Base-by-base conservation (phyloP, 2,329 filamentous ascomycete species). In the Xenoacremonium recifei region DNA sequence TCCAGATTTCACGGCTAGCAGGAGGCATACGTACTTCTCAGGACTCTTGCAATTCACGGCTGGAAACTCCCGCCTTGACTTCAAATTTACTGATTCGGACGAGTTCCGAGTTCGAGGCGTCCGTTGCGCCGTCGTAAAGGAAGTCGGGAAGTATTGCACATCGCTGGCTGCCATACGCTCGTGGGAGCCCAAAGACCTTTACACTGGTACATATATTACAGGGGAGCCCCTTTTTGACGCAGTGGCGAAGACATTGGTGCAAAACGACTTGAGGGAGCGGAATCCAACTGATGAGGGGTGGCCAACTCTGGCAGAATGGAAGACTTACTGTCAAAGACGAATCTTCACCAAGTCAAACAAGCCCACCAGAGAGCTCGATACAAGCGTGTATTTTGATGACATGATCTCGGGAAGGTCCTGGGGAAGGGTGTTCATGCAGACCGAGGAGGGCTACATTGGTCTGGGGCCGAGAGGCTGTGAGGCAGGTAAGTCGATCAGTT, bases 201-300 rank as follows among this genome's bases (percentile, higher is more conserved):
- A 29, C n/a, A 39, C 21, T 5, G 36, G 21, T n/a, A n/a, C n/a
- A 19, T 39, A 39, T 21, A 21, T 18, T 11, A 27, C 7, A 2
- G 42, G 37, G 4, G 32, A 21, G 6, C 21, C 37, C 17, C n/a
- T 44, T n/a, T 25, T 44, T n/a, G 42, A 44, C 4, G 42, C 33
- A 4, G 39, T 37, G n/a, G 23, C 20, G 11, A 44, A 32, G 5
- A 32, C 37, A 5, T 12, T 44, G 4, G n/a, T 44, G 6, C n/a
- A n/a, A n/a, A n/a, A n/a, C n/a, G n/a, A n/a, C n/a, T n/a, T n/a
- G n/a, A n/a, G n/a, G n/a, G n/a, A n/a, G 11, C 32, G 37, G 6
- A n/a, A 36, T 25, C 37, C 37, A 3, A 40, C 27, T 17, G 29
- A 33, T 5, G 15, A 37, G 18, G 40, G 35, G 9, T 42, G 33